Percentiles rank a stretch among this genome's conserved stretches.
Evolutionary conservation across 1,284 basidiomycete species (phyloP).

Genomic region (Cutaneotrichosporon sp.): DNA sequence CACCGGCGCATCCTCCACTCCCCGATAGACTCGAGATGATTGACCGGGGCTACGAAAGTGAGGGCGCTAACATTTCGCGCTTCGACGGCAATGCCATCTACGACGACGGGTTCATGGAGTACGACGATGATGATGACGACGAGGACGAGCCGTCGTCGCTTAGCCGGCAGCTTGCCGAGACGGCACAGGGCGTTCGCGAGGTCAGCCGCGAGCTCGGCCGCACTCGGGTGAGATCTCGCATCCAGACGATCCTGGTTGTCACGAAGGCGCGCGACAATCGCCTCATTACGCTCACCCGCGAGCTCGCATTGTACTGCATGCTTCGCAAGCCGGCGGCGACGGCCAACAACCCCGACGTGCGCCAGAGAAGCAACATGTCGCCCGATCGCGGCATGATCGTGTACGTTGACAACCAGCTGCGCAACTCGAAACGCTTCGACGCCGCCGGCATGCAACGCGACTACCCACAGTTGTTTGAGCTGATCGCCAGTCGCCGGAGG

Average conservation of each 20-base stretch:
- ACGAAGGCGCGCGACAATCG: slow-evolving; percentile 98
- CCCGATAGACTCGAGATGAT: not conserved
- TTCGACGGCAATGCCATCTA: slow-evolving; percentile 9
- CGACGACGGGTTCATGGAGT: slow-evolving; percentile 12
- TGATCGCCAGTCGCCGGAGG: slow-evolving; percentile 64
- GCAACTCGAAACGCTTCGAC: slow-evolving; percentile 88
- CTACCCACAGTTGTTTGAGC: slow-evolving; percentile 83
- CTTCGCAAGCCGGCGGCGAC: slow-evolving; percentile 57
- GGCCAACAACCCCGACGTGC: slow-evolving; percentile 54
- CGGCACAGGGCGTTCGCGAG: slow-evolving; percentile 92
- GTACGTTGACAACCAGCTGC: slow-evolving; percentile 95
- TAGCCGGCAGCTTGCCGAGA: slow-evolving; percentile 92
- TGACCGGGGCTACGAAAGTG: slow-evolving; percentile 41
- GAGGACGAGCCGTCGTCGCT: slow-evolving; percentile 67
- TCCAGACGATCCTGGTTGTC: slow-evolving; percentile 91
- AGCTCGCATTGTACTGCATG: slow-evolving; percentile 95
- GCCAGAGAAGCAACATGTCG: not conserved
- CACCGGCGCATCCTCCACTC: slow-evolving; percentile 12
- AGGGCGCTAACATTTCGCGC: slow-evolving; percentile 33
- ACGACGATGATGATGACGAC: slow-evolving; percentile 40
- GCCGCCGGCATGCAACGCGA: slow-evolving; percentile 81
- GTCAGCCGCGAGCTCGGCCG: slow-evolving; percentile 99
- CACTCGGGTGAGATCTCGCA: slow-evolving; percentile 84
- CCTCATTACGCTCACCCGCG: slow-evolving; percentile 89
- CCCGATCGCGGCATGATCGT: slow-evolving; percentile 28